These are phyloP conservation scores for Ustilago trichophora DNA, from an alignment of 1,284 basidiomycete species.

Conservation along the genomic window DNA sequence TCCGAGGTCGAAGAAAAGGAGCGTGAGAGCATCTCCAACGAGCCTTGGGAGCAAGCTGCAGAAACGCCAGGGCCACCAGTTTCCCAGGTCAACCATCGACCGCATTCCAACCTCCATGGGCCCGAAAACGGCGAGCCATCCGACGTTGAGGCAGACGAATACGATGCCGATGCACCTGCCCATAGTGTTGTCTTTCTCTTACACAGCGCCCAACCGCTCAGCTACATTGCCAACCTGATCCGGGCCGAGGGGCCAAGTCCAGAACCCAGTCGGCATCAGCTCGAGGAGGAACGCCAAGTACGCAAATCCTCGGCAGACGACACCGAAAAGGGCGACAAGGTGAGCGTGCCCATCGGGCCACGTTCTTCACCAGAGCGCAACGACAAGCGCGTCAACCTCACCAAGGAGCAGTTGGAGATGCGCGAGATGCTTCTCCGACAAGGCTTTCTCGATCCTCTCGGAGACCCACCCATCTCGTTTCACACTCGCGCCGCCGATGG, in stretches of 20 bases:
- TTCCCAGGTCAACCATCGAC: constrained; percentile 38
- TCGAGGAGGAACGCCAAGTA: constrained; percentile 4
- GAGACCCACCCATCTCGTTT: constrained; percentile 56
- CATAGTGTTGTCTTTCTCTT: constrained; percentile 57
- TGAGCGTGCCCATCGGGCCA: constrained; percentile 17
- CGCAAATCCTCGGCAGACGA: not conserved
- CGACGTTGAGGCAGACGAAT: constrained; percentile 47
- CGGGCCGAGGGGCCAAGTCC: constrained; percentile 55
- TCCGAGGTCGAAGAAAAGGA: constrained; percentile 12
- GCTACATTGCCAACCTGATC: constrained; percentile 56
- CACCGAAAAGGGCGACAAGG: constrained; percentile 16
- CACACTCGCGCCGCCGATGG: constrained; percentile 53
- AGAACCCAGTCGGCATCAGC: constrained; percentile 33
- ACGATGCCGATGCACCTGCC: constrained; percentile 54
- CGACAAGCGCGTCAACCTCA: constrained; percentile 31
- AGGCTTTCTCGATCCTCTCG: constrained; percentile 46
- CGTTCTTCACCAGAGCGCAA: constrained; percentile 32
- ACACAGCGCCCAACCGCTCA: constrained; percentile 55
- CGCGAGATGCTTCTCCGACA: constrained; percentile 40
- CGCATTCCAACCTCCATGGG: constrained; percentile 35
- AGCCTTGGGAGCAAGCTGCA: constrained; percentile 42
- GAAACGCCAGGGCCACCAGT: constrained; percentile 38
- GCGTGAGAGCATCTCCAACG: constrained; percentile 17
- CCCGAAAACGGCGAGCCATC: constrained; percentile 48
- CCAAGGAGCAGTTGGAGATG: constrained; percentile 36